Conservation (phyloP, 495 filamentous ascomycete genomes). For the Podospora pseudopauciseta region DNA sequence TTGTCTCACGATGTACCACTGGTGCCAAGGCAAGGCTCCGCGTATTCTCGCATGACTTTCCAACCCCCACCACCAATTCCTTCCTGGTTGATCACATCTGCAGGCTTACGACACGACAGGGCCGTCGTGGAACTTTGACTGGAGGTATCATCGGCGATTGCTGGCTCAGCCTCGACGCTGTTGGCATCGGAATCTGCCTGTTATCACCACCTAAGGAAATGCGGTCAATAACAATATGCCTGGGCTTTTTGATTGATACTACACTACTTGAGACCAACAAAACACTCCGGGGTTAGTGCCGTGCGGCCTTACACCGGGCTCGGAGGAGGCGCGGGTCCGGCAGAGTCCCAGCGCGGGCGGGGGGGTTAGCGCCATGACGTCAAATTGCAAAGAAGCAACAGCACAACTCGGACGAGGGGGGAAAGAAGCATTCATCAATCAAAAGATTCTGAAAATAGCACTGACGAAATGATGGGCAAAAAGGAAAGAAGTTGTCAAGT, state of each 20-base stretch:
- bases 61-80: neutral
- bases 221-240: neutral
- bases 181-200: neutral
- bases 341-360: constrained; percentile 5
- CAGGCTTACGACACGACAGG: neutral
- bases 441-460: neutral
- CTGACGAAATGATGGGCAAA: neutral
- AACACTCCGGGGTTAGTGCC: neutral
- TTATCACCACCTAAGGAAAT: neutral
- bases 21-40: neutral
- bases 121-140: neutral
- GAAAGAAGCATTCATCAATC: neutral
- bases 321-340: constrained; percentile 7
- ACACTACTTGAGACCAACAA: constrained; percentile 4
- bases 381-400: constrained; percentile 13
- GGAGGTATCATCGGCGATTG: neutral
- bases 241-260: neutral
- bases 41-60: neutral
- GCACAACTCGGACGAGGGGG: neutral
- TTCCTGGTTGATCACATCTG: neutral
- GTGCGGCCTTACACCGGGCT: constrained; percentile 9
- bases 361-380: constrained; percentile 13
- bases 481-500: neutral
- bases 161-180: neutral
- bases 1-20: neutral